These are phyloP conservation scores for Neoboletus magnificus DNA, from an alignment of 768 basidiomycete genomes.

Conservation along the genomic window DNA sequence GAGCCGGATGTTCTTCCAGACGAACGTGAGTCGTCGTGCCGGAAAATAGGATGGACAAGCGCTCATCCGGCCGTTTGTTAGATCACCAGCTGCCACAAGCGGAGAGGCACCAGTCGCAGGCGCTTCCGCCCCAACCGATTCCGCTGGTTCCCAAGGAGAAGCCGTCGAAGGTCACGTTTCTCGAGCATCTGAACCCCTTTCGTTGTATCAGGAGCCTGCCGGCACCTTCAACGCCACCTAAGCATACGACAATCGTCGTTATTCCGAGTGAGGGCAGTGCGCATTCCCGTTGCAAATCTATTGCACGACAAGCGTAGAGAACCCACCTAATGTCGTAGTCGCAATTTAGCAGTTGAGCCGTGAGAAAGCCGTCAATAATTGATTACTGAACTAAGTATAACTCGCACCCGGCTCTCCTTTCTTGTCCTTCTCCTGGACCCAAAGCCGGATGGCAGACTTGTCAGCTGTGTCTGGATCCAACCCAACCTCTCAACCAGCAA, in stretches of 20 bases:
- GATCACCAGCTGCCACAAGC: slow-evolving; percentile 1
- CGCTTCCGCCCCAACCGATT: neutral
- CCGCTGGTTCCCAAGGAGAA: slow-evolving; percentile 1
- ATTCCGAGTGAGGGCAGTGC: slow-evolving; percentile 7
- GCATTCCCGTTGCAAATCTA: slow-evolving; percentile 5
- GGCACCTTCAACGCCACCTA: neutral
- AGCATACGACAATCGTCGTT: neutral
- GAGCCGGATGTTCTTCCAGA: neutral
- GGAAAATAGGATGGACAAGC: neutral
- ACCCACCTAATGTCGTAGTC: neutral
- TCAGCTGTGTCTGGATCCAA: slow-evolving; percentile 19
- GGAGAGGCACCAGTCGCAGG: neutral
- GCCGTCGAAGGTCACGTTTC: neutral
- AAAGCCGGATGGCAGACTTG: slow-evolving; percentile 31
- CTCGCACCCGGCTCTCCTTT: neutral
- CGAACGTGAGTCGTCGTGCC: slow-evolving; percentile 1
- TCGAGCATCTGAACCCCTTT: slow-evolving; percentile 15
- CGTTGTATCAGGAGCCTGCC: neutral
- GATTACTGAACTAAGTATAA: neutral
- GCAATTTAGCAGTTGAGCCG: neutral
- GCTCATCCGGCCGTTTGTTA: neutral
- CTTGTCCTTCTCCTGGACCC: neutral
- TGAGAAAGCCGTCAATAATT: slow-evolving; percentile 13
- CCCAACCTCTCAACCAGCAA: slow-evolving; percentile 8
- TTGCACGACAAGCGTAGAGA: slow-evolving; percentile 11